These are phyloP conservation scores for Posidonia oceanica DNA, from an alignment of 116 monocot genomes.

Conservation along the genomic window DNA sequence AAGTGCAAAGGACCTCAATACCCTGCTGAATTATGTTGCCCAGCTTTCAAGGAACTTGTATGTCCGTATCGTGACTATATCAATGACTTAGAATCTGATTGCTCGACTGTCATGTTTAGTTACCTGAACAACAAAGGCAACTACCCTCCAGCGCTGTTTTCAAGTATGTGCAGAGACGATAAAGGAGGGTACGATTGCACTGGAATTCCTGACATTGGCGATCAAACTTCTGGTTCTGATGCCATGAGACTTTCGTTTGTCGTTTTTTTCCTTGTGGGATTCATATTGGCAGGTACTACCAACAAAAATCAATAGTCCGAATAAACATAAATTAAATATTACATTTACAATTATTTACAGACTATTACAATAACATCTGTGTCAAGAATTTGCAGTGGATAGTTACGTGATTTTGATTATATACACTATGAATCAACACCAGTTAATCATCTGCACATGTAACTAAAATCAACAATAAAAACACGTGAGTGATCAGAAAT, in stretches of 20 bases:
- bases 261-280: background rate
- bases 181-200: constrained; percentile 16
- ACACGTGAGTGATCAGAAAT: too few relatives aligned
- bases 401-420: too few relatives aligned
- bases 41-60: constrained; percentile 22
- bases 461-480: too few relatives aligned
- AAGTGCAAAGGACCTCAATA: constrained; percentile 6
- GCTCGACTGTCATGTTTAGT: constrained; percentile 29
- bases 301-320: too few relatives aligned
- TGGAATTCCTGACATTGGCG: background rate
- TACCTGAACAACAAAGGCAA: constrained; percentile 3
- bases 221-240: background rate
- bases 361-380: too few relatives aligned
- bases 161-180: background rate
- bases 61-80: constrained; percentile 27
- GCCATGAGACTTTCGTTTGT: background rate
- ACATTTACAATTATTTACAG: too few relatives aligned
- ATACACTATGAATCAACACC: too few relatives aligned
- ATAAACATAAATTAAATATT: too few relatives aligned
- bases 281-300: background rate
- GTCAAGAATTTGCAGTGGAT: too few relatives aligned
- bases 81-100: constrained; percentile 28
- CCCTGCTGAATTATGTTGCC: background rate
- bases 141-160: constrained; percentile 34
- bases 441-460: too few relatives aligned